Evolutionary conservation across 2,329 filamentous ascomycete genomes (phyloP).

Genomic region (Trichoderma sp.): DNA sequence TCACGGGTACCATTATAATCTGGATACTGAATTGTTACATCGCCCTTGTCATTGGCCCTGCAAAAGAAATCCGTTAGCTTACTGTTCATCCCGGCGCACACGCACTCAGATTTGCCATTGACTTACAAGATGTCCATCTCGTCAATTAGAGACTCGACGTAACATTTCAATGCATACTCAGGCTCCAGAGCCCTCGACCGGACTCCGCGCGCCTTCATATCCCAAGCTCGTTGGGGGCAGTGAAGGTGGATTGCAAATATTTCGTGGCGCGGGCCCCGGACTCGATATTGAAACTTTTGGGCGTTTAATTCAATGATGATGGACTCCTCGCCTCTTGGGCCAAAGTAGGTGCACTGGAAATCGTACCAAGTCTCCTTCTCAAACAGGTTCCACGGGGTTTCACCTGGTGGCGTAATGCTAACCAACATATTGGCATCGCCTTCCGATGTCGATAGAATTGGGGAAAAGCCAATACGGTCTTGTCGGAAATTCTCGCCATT

Average conservation of each 20-base stretch:
- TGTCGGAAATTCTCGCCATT: slow-evolving; percentile 15
- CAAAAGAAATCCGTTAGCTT: not conserved
- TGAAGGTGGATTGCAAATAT: slow-evolving; percentile 29
- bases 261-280: slow-evolving; percentile 23
- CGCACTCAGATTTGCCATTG: too few relatives aligned
- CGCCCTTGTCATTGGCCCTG: not conserved
- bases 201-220: slow-evolving; percentile 29
- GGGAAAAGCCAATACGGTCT: slow-evolving; percentile 27
- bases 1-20: not conserved
- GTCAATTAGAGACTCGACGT: slow-evolving; percentile 25
- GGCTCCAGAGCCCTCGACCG: slow-evolving; percentile 18
- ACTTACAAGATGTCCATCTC: slow-evolving; percentile 29
- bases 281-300: slow-evolving; percentile 26
- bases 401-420: slow-evolving; percentile 16
- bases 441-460: slow-evolving; percentile 29
- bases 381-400: slow-evolving; percentile 23
- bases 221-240: slow-evolving; percentile 33
- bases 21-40: not conserved
- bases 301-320: slow-evolving; percentile 31
- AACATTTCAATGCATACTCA: slow-evolving; percentile 21
- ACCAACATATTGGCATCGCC: slow-evolving; percentile 28
- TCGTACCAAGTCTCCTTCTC: slow-evolving; percentile 28
- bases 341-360: slow-evolving; percentile 25
- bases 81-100: not conserved
- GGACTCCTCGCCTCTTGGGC: not conserved